These are phyloP conservation scores for Populus hybrid DNA, from an alignment of 441 rosid genomes.

Conservation along the genomic window DNA sequence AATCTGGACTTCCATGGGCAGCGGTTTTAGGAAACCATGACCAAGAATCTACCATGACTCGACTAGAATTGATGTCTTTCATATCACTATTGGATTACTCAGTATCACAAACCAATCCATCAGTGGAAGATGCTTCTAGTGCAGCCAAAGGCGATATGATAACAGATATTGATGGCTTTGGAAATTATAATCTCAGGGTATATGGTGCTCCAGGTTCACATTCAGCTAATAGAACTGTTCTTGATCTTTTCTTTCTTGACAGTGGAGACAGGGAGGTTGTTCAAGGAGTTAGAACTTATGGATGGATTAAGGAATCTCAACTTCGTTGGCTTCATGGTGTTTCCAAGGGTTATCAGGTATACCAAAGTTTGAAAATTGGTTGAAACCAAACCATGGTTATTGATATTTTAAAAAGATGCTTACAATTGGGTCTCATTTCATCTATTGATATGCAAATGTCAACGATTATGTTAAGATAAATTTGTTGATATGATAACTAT, in stretches of 20 bases:
- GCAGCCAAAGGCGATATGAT: constrained; percentile 17
- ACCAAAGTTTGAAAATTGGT: neutral
- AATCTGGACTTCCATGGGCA: constrained; percentile 84
- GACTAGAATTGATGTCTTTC: constrained; percentile 74
- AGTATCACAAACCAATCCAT: constrained; percentile 62
- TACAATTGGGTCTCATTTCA: neutral
- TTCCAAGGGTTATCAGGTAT: constrained; percentile 55
- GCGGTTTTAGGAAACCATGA: constrained; percentile 92
- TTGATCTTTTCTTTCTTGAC: constrained; percentile 81
- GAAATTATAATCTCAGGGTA: constrained; percentile 60
- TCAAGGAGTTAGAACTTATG: constrained; percentile 68
- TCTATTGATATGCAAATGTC: neutral
- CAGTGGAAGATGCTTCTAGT: constrained; percentile 25
- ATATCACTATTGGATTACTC: constrained; percentile 90
- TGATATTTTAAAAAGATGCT: neutral
- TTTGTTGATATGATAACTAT: too few relatives aligned
- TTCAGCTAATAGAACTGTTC: constrained; percentile 60
- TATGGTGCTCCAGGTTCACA: constrained; percentile 77
- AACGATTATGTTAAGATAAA: neutral
- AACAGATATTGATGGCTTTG: constrained; percentile 63
- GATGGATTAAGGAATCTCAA: constrained; percentile 88
- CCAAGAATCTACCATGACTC: constrained; percentile 82
- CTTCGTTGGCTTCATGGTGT: constrained; percentile 65
- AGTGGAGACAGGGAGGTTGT: constrained; percentile 75
- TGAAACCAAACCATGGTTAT: neutral